Percentiles rank a stretch among this genome's conserved stretches.
Evolutionary conservation across 2,329 filamentous ascomycete genomes (phyloP).

Genomic region (Fusarium sp.): DNA sequence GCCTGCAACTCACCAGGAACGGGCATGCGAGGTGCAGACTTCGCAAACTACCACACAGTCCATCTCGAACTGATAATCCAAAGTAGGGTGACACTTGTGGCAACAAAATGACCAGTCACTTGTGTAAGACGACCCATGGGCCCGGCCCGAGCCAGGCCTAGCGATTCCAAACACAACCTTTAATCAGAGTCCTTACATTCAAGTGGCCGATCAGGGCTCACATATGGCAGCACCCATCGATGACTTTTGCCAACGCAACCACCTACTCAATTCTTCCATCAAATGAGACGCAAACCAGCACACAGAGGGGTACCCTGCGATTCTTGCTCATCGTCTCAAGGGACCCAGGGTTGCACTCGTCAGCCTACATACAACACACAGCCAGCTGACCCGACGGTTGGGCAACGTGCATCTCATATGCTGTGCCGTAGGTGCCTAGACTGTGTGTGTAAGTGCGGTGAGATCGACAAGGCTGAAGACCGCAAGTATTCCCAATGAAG

Average conservation of each 20-base stretch:
- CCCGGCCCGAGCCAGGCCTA: conserved; percentile 48
- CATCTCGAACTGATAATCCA: conserved; percentile 27
- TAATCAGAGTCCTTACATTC: conserved; percentile 7
- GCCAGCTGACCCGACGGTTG: conserved; percentile 38
- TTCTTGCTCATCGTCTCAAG: conserved; percentile 6
- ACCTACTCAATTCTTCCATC: conserved; percentile 20
- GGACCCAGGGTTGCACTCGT: conserved; percentile 35
- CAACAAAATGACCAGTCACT: conserved; percentile 44
- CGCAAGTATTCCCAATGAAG: conserved; percentile 19
- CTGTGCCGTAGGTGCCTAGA: conserved; percentile 36
- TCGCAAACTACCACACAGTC: conserved; percentile 30
- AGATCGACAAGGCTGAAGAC: conserved; percentile 40
- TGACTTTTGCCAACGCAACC: conserved; percentile 38
- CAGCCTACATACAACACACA: conserved; percentile 42
- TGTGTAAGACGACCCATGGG: conserved; percentile 48
- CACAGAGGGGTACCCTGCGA: conserved; percentile 9
- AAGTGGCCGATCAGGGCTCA: conserved; percentile 23
- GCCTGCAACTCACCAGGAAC: conserved; percentile 40
- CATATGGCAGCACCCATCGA: conserved; percentile 28
- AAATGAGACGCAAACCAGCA: conserved; percentile 24
- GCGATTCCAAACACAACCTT: conserved; percentile 23
- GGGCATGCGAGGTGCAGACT: conserved; percentile 24
- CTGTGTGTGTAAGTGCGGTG: conserved; percentile 36
- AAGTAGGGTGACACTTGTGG: conserved; percentile 31
- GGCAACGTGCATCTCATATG: conserved; percentile 18